phyloP scores from a whole-genome alignment of 805 yeast species.

The Starmera caribaea region DNA sequence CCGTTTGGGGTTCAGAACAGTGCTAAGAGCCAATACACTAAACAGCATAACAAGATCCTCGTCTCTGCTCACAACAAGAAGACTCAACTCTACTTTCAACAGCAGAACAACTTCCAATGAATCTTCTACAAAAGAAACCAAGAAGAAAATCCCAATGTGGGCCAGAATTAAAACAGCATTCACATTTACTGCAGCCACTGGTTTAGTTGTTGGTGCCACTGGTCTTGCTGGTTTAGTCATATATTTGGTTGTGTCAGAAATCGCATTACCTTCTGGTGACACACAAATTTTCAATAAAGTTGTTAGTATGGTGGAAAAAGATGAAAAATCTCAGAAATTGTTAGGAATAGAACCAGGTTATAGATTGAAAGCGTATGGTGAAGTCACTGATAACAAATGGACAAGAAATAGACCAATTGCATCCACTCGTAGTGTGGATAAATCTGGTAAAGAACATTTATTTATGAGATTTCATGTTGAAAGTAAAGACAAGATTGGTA shows the following conservation, averaged over 20 bases:
- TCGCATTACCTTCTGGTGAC: slow-evolving; percentile 85
- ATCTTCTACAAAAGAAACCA: not conserved
- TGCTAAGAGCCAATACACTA: no score
- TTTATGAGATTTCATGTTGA: slow-evolving; percentile 83
- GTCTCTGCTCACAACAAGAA: no score
- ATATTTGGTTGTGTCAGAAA: slow-evolving; percentile 68
- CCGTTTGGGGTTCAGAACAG: no score
- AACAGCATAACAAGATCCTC: no score
- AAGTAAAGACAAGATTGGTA: slow-evolving; percentile 52
- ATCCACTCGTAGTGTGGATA: slow-evolving; percentile 54
- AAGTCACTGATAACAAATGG: slow-evolving; percentile 62
- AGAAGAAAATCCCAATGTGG: slow-evolving; percentile 30
- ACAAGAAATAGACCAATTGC: slow-evolving; percentile 81
- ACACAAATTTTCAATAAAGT: slow-evolving; percentile 86
- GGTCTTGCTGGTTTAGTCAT: slow-evolving; percentile 61
- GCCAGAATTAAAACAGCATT: slow-evolving; percentile 43
- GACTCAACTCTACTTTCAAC: no score
- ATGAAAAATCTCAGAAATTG: slow-evolving; percentile 45
- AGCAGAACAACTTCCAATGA: no score
- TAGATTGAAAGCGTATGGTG: slow-evolving; percentile 80
- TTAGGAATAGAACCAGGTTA: slow-evolving; percentile 38
- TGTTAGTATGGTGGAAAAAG: slow-evolving; percentile 64
- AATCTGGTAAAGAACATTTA: slow-evolving; percentile 72
- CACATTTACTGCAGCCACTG: slow-evolving; percentile 51
- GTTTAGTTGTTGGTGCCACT: slow-evolving; percentile 56